phyloP scores from a whole-genome alignment of 2,329 filamentous ascomycete species.

The Ophiostoma pallidulum region DNA sequence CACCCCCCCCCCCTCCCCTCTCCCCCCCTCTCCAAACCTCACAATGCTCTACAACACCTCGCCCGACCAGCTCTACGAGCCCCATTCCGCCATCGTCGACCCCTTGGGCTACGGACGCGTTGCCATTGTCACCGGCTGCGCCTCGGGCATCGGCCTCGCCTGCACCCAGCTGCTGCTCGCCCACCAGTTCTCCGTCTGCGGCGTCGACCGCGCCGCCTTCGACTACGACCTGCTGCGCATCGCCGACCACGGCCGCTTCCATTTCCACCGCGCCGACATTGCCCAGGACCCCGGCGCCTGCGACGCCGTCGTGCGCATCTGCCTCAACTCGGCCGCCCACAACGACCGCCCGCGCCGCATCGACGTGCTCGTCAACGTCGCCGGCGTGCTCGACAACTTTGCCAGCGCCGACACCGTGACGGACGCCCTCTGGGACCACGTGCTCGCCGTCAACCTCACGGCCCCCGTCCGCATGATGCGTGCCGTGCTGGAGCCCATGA shows the following conservation, averaged over 20 bases:
- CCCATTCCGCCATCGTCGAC: conserved; percentile 17
- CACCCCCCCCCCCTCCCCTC: not conserved
- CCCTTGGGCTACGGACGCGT: conserved; percentile 28
- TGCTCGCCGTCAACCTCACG: conserved; percentile 37
- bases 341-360: conserved; percentile 26
- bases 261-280: conserved; percentile 27
- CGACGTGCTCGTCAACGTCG: conserved; percentile 47
- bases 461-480: conserved; percentile 44
- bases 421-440: conserved; percentile 20
- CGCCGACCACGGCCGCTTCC: conserved; percentile 29
- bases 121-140: conserved; percentile 37
- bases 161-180: conserved; percentile 33
- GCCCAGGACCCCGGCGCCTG: conserved; percentile 21
- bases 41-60: conserved; percentile 22
- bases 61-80: conserved; percentile 20
- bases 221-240: conserved; percentile 21
- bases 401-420: conserved; percentile 33
- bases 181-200: conserved; percentile 21
- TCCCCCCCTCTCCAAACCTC: not conserved
- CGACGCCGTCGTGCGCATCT: conserved; percentile 26
- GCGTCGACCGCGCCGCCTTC: conserved; percentile 20
- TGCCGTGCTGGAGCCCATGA: conserved; percentile 32
- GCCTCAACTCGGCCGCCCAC: conserved; percentile 21
- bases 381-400: conserved; percentile 39
- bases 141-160: conserved; percentile 38